Base-by-base conservation (phyloP, 192 early-diverging fungal species). In the Lunasporangiospora selenospora region DNA sequence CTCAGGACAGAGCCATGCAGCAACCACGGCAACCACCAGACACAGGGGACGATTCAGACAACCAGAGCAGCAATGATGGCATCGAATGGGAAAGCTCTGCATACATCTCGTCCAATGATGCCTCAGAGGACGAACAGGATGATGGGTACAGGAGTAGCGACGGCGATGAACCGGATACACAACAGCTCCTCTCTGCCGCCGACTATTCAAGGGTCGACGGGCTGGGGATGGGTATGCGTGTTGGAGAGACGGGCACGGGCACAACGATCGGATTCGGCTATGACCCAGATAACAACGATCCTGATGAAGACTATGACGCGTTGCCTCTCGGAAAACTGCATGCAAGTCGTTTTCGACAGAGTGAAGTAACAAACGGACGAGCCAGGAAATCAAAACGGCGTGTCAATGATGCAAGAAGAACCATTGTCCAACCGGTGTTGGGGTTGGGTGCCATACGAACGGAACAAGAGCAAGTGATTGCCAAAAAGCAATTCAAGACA, bases 161-260 rank as follows among this genome's bases (percentile, higher is more conserved):
- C 9, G 31, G 40, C 15, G 60, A 51, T 7, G 38, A 73, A 0
- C 46, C 58, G 18, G 69, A 73, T 24, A 73, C 60, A 13, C 60
- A 47, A 21, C 47, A 36, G 10, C 48, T 73, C 3, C 27, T 73
- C 16, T 16, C 48, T 3, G 46, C 38, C 29, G 51, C 60, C 19
- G 63, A 15, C 58, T 61, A 70, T 23, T 38, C 58, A 10, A 40
- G 61, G 2, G 34, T 58, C 15, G 69, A 48, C 18, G 69, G 69
- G 1, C 50, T 73, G 55, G 69, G 69, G 3, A 63, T 73, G 69
- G 69, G 69, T 2, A 58, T 73, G 61, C 46, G 69, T n/a, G 69
- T 57, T 2, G 69, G 69, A 27, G 69, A 73, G 38, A 73, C 61
- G 1, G 69, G 69, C n/a, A 73, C 69, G 26, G 69, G 69, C 13